phyloP scores from a whole-genome alignment of 495 filamentous ascomycete species.

The Penicillium coffeae region DNA sequence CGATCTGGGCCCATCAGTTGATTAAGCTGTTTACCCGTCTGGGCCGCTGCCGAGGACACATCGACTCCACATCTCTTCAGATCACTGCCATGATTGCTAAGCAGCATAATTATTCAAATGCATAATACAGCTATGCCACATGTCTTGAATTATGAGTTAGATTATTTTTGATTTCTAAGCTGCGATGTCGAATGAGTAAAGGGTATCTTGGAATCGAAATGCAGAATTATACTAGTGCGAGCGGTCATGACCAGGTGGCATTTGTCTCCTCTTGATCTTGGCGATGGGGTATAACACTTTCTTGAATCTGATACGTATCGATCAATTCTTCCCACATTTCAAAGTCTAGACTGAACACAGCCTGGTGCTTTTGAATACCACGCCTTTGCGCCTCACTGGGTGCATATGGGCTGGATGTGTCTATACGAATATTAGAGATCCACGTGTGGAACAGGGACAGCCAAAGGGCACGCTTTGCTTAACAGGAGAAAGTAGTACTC shows the following conservation, averaged over 20 bases:
- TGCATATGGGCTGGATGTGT: conserved; percentile 34
- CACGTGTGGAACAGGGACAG: conserved; percentile 10
- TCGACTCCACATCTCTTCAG: neutral
- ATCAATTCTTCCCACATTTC: conserved; percentile 75
- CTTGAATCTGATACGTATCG: conserved; percentile 64
- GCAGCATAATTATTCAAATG: no score
- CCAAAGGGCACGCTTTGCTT: no score
- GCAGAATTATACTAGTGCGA: neutral
- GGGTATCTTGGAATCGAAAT: conserved; percentile 9
- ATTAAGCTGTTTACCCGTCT: neutral
- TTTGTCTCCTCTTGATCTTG: conserved; percentile 53
- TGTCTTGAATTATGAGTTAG: no score
- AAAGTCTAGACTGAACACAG: conserved; percentile 80
- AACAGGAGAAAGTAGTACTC: conserved; percentile 35
- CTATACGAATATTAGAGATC: conserved; percentile 30
- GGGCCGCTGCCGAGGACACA: neutral
- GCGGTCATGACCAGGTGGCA: conserved; percentile 60
- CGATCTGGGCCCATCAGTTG: neutral
- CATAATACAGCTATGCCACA: no score
- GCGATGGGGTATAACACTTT: conserved; percentile 83
- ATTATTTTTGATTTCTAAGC: neutral
- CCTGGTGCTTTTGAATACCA: conserved; percentile 67
- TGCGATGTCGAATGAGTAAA: neutral
- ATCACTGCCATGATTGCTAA: no score
- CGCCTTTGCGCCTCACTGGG: conserved; percentile 44